Percentiles rank a stretch among this genome's conserved stretches.
These are phyloP conservation scores for Claviceps africana DNA, from an alignment of 2,329 filamentous ascomycete species.

Conservation along the genomic window DNA sequence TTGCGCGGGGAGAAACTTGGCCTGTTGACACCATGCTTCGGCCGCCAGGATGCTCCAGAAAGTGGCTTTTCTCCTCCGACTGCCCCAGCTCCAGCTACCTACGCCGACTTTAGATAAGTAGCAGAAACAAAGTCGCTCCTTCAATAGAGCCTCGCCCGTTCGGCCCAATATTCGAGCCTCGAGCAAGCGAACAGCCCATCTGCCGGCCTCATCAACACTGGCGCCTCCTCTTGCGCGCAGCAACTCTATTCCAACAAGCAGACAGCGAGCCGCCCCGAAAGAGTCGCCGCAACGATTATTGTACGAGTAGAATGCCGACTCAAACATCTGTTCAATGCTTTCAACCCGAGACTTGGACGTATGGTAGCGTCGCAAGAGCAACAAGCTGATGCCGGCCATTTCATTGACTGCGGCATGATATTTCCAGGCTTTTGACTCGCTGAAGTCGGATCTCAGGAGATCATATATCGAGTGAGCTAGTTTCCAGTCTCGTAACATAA, in stretches of 20 bases:
- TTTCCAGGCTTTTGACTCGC: conserved; percentile 92
- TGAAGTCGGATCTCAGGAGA: conserved; percentile 74
- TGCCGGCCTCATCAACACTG: conserved; percentile 72
- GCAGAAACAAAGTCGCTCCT: conserved; percentile 73
- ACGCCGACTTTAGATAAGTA: conserved; percentile 61
- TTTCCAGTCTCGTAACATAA: conserved; percentile 96
- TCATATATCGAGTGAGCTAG: conserved; percentile 86
- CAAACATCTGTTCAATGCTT: conserved; percentile 72
- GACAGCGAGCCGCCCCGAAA: conserved; percentile 66
- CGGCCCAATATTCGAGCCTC: conserved; percentile 63
- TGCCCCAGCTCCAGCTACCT: conserved; percentile 53
- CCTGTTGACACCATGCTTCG: conserved; percentile 68
- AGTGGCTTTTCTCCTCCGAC: conserved; percentile 68
- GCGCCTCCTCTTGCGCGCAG: conserved; percentile 66
- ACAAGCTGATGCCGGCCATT: conserved; percentile 76
- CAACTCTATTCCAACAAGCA: conserved; percentile 67
- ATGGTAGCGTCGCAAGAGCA: conserved; percentile 60
- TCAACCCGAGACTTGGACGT: conserved; percentile 68
- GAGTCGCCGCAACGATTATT: conserved; percentile 67
- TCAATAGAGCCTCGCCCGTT: conserved; percentile 68
- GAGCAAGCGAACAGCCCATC: conserved; percentile 68
- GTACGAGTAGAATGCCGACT: conserved; percentile 86
- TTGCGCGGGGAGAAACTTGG: conserved; percentile 65
- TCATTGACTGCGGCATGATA: conserved; percentile 90
- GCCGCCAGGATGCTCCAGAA: conserved; percentile 78